phyloP scores from a whole-genome alignment of 768 basidiomycete species.

The Pleurotus sapidus region DNA sequence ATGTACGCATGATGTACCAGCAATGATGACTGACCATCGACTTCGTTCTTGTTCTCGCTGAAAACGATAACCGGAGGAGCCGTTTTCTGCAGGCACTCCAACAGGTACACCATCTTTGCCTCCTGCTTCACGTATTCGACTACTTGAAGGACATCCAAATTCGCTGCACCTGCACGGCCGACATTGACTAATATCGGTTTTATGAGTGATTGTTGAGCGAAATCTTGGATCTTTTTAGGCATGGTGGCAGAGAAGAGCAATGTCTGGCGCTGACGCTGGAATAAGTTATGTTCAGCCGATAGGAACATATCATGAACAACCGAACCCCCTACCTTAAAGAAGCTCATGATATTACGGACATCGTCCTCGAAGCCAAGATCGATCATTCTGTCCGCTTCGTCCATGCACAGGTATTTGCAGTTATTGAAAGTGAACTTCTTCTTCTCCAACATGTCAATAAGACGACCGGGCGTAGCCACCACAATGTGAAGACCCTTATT shows the following conservation, averaged over 20 bases:
- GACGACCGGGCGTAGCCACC: slow-evolving; percentile 92
- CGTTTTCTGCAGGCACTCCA: slow-evolving; percentile 98
- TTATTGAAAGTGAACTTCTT: slow-evolving; percentile 87
- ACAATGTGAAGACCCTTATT: slow-evolving; percentile 93
- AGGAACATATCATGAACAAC: slow-evolving; percentile 14
- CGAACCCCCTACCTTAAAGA: slow-evolving; percentile 70
- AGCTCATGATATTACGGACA: slow-evolving; percentile 98
- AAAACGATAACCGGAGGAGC: slow-evolving; percentile 98
- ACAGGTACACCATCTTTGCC: slow-evolving; percentile 98
- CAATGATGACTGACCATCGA: slow-evolving; percentile 70
- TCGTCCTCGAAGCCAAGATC: slow-evolving; percentile 99
- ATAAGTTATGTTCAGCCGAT: not conserved
- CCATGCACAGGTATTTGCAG: slow-evolving; percentile 98
- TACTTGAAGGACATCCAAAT: slow-evolving; percentile 92
- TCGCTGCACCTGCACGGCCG: slow-evolving; percentile 96
- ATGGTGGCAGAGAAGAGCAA: slow-evolving; percentile 98
- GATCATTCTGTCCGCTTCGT: slow-evolving; percentile 99
- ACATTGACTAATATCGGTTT: slow-evolving; percentile 95
- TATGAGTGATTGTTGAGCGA: slow-evolving; percentile 95
- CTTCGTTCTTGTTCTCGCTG: slow-evolving; percentile 99
- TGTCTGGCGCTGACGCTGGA: slow-evolving; percentile 91
- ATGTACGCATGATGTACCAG: slow-evolving; percentile 3
- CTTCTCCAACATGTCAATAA: slow-evolving; percentile 99
- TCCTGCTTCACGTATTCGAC: slow-evolving; percentile 99
- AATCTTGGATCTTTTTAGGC: slow-evolving; percentile 98